Percentiles rank a stretch among this genome's conserved stretches.
phyloP scores from a whole-genome alignment of 495 filamentous ascomycete genomes.

The Bryoglossum gracile region DNA sequence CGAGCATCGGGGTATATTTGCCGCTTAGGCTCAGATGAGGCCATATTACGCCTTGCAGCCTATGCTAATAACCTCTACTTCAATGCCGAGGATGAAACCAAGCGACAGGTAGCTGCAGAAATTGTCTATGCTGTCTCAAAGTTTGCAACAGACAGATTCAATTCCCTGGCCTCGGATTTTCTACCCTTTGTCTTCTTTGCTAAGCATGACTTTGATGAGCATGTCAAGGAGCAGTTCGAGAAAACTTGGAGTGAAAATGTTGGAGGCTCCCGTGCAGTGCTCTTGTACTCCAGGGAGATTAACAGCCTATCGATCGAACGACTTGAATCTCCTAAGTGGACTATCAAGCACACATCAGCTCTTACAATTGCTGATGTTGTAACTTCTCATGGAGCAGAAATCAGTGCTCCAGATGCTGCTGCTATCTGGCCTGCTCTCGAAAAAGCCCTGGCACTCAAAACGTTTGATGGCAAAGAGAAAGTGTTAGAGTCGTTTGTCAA shows the following conservation, averaged over 20 bases:
- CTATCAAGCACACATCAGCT: slow-evolving; percentile 80
- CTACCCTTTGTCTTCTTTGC: slow-evolving; percentile 84
- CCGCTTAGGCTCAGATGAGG: slow-evolving; percentile 62
- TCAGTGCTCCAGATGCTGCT: slow-evolving; percentile 48
- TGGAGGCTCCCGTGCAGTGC: slow-evolving; percentile 71
- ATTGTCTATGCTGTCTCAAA: slow-evolving; percentile 74
- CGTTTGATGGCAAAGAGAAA: slow-evolving; percentile 88
- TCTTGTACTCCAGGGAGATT: slow-evolving; percentile 80
- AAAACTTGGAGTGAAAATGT: slow-evolving; percentile 88
- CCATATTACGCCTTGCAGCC: slow-evolving; percentile 56
- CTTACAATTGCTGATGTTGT: slow-evolving; percentile 71
- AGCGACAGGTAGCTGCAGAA: slow-evolving; percentile 69
- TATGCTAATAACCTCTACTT: slow-evolving; percentile 71
- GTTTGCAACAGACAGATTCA: slow-evolving; percentile 81
- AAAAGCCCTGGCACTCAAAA: slow-evolving; percentile 74
- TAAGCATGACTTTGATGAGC: slow-evolving; percentile 75
- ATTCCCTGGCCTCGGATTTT: slow-evolving; percentile 60
- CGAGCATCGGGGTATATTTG: slow-evolving; percentile 79
- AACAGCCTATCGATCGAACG: slow-evolving; percentile 55
- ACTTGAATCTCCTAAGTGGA: slow-evolving; percentile 75
- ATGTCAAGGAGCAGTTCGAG: slow-evolving; percentile 64
- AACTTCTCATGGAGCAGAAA: slow-evolving; percentile 43
- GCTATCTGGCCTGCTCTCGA: slow-evolving; percentile 77
- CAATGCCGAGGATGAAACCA: slow-evolving; percentile 63
- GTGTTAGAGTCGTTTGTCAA: slow-evolving; percentile 78